phyloP scores from a whole-genome alignment of 768 basidiomycete genomes.

The Russula sp. region DNA sequence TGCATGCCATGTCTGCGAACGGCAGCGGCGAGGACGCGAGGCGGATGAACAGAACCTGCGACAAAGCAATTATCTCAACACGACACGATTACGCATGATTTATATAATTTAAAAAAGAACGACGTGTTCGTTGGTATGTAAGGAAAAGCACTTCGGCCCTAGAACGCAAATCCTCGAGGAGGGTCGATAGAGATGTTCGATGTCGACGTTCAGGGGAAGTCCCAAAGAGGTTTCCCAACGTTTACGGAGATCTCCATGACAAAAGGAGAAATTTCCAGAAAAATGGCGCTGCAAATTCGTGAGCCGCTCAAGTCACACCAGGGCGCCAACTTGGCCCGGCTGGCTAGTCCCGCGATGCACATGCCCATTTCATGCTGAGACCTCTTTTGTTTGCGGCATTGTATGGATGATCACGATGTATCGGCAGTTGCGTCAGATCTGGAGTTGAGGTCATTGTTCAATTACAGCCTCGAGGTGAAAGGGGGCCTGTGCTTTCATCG shows the following conservation, averaged over 20 bases:
- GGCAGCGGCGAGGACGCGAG: neutral
- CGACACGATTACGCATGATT: neutral
- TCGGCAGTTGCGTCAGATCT: neutral
- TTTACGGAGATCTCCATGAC: neutral
- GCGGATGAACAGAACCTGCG: neutral
- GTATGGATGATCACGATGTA: neutral
- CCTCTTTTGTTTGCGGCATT: neutral
- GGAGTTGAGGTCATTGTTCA: neutral
- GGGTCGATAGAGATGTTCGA: neutral
- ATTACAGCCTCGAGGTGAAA: no score
- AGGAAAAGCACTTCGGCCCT: neutral
- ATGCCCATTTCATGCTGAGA: neutral
- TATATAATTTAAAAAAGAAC: neutral
- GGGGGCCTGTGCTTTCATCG: no score
- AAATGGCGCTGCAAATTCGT: neutral
- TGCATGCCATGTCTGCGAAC: neutral
- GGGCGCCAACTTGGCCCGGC: neutral
- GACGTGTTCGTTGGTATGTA: neutral
- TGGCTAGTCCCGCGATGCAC: neutral
- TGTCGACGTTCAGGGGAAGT: neutral
- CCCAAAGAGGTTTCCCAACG: no score
- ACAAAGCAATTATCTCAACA: neutral
- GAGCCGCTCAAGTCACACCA: neutral
- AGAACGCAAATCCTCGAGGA: slow-evolving; percentile 11
- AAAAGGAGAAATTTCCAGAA: neutral